Conservation (phyloP, 345 rosid genomes). For the Mangifera indica region DNA sequence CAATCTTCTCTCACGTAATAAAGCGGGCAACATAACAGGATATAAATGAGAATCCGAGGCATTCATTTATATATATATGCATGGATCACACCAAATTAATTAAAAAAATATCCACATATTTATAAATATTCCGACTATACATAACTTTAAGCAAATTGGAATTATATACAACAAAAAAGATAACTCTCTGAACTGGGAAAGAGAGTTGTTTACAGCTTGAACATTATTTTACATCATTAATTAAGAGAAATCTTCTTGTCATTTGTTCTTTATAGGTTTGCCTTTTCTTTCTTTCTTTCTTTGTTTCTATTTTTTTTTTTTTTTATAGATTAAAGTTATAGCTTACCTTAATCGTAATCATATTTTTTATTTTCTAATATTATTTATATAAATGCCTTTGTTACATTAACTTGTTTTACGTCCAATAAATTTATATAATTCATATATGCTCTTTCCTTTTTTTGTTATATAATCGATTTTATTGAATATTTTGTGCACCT, state of each 20-base stretch:
- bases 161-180: neutral
- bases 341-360: no score
- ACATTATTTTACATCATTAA: neutral
- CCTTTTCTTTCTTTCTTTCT: neutral
- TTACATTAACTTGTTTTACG: no score
- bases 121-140: neutral
- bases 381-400: no score
- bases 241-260: neutral
- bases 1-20: neutral
- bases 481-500: no score
- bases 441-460: no score
- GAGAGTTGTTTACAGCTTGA: constrained; percentile 11
- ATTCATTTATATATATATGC: no score
- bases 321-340: no score
- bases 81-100: no score
- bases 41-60: constrained; percentile 13
- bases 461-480: no score
- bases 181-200: constrained; percentile 9
- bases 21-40: neutral
- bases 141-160: neutral
- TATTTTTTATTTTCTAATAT: no score
- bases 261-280: constrained; percentile 7
- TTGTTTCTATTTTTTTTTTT: neutral
- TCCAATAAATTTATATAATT: no score
- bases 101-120: no score